Conservation (phyloP, 306 rosid species). For the Cyamopsis tetragonoloba region DNA sequence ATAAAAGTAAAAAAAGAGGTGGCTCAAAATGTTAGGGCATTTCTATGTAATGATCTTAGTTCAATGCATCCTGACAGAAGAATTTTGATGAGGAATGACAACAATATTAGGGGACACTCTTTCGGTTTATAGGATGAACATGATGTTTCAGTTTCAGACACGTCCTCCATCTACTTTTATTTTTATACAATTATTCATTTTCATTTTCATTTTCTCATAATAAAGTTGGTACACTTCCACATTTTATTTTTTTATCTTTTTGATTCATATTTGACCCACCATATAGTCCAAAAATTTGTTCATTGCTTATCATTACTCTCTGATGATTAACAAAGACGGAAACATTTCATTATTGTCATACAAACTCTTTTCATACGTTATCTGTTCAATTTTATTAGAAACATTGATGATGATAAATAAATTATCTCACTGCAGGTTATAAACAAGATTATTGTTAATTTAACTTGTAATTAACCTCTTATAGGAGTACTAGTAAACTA, state of each 20-base stretch:
- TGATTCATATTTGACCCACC: background rate
- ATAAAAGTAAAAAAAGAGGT: background rate
- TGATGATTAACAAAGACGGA: background rate
- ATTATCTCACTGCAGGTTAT: background rate
- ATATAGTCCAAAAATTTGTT: background rate
- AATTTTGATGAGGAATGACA: background rate
- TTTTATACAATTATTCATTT: no score
- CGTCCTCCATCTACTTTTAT: background rate
- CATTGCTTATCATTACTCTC: background rate
- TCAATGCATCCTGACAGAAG: background rate
- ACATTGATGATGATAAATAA: background rate
- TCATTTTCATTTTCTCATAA: no score
- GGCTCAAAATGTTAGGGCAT: background rate
- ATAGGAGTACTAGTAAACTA: no score
- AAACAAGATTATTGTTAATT: no score
- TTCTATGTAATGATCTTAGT: background rate
- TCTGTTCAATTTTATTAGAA: background rate
- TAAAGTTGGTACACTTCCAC: background rate
- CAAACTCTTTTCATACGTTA: background rate
- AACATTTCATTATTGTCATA: background rate
- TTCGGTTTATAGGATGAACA: background rate
- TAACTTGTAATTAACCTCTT: no score
- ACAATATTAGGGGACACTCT: background rate
- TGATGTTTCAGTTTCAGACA: slow-evolving; percentile 1
- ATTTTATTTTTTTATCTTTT: background rate